Evolutionary conservation across 1,284 basidiomycete genomes (phyloP).

Genomic region (Malassezia sp.): DNA sequence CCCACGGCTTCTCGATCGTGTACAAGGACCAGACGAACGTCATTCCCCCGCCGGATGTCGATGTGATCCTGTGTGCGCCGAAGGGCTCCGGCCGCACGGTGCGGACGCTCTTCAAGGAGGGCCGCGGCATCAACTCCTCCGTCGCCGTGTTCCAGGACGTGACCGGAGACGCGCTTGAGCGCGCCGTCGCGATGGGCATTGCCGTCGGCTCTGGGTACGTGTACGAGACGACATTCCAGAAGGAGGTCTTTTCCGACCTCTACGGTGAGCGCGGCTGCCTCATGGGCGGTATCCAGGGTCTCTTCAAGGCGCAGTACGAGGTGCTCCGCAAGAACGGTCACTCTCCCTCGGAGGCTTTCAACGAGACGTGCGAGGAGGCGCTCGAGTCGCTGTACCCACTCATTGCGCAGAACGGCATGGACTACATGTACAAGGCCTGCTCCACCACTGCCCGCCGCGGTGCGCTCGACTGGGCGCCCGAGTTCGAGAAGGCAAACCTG

Average conservation of each 20-base stretch:
- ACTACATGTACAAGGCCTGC: slow-evolving; percentile 93
- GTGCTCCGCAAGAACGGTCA: slow-evolving; percentile 97
- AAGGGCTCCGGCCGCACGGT: slow-evolving; percentile 98
- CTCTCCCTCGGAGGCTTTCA: slow-evolving; percentile 95
- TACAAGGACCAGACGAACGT: slow-evolving; percentile 97
- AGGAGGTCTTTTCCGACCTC: slow-evolving; percentile 98
- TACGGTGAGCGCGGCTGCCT: slow-evolving; percentile 98
- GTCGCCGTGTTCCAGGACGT: slow-evolving; percentile 81
- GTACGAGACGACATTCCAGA: slow-evolving; percentile 98
- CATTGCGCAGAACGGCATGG: slow-evolving; percentile 92
- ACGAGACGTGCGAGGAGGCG: slow-evolving; percentile 93
- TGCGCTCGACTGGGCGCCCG: slow-evolving; percentile 97
- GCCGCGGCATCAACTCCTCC: slow-evolving; percentile 87
- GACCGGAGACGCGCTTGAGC: slow-evolving; percentile 93
- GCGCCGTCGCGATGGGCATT: slow-evolving; percentile 86
- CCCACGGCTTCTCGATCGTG: slow-evolving; percentile 97
- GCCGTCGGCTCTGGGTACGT: slow-evolving; percentile 90
- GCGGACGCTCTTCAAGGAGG: slow-evolving; percentile 98
- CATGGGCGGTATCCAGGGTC: slow-evolving; percentile 98
- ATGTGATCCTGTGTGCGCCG: slow-evolving; percentile 97
- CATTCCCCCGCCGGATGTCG: slow-evolving; percentile 78
- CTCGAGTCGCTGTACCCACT: slow-evolving; percentile 96
- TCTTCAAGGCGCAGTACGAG: slow-evolving; percentile 99
- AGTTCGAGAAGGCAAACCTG: slow-evolving; percentile 84
- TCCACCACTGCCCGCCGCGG: slow-evolving; percentile 97